Conservation (phyloP, 2,329 filamentous ascomycete species). For the Epichloe scottii region DNA sequence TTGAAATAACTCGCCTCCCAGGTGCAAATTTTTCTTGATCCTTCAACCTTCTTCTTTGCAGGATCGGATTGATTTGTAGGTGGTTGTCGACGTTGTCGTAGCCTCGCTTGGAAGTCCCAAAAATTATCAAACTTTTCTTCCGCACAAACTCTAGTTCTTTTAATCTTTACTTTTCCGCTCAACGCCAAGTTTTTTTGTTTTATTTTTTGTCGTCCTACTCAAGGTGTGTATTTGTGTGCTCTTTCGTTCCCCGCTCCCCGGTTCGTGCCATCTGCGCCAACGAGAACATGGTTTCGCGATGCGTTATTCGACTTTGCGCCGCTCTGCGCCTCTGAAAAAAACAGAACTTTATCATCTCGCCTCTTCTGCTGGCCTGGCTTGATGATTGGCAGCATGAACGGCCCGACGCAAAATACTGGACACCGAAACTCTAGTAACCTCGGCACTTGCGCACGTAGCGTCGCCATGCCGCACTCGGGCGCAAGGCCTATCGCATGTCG, state of each 20-base stretch:
- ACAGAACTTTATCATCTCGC: not conserved
- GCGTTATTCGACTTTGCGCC: constrained; percentile 1
- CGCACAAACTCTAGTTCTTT: not conserved
- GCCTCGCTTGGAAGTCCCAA: constrained; percentile 5
- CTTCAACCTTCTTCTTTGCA: constrained; percentile 3
- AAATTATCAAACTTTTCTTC: not conserved
- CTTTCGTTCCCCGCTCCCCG: not conserved
- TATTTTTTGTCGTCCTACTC: constrained; percentile 1
- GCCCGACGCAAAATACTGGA: not conserved
- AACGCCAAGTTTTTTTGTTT: not conserved
- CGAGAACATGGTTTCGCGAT: constrained; percentile 4
- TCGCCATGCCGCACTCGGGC: not conserved
- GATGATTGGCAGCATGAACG: not conserved
- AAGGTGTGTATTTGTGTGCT: constrained; percentile 2
- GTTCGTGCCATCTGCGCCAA: not conserved
- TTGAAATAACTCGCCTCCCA: constrained; percentile 3
- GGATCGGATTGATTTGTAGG: constrained; percentile 5
- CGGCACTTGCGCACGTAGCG: not conserved
- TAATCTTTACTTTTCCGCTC: not conserved
- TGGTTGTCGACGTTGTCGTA: constrained; percentile 8
- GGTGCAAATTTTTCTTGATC: constrained; percentile 4
- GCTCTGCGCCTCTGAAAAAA: not conserved
- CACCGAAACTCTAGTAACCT: not conserved
- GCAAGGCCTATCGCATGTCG: not conserved
- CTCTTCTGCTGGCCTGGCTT: not conserved